Percentiles rank a stretch among this genome's conserved stretches.
Conservation (phyloP, 2,329 filamentous ascomycete genomes). For the Neofusicoccum umdonicola region DNA sequence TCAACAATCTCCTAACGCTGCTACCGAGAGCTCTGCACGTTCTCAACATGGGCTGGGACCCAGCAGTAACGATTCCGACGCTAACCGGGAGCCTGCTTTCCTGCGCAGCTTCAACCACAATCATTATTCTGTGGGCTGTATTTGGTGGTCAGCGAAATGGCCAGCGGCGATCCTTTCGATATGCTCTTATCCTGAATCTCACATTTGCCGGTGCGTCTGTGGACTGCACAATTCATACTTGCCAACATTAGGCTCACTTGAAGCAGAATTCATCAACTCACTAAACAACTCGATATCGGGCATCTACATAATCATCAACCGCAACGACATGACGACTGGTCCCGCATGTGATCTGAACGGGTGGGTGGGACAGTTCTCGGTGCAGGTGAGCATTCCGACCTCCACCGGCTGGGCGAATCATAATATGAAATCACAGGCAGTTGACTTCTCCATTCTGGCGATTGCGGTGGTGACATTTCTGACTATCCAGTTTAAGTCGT, state of each 20-base stretch:
- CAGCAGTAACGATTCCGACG: constrained; percentile 22
- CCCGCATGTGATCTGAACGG: constrained; percentile 44
- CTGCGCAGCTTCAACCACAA: constrained; percentile 20
- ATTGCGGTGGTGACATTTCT: constrained; percentile 46
- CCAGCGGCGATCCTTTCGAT: constrained; percentile 24
- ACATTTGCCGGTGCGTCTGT: constrained; percentile 23
- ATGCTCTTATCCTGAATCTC: constrained; percentile 27
- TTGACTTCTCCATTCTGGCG: constrained; percentile 44
- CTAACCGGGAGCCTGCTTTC: constrained; percentile 26
- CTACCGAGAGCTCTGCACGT: neutral
- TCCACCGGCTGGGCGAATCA: neutral
- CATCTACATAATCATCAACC: constrained; percentile 31
- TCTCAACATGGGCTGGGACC: neutral
- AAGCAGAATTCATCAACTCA: constrained; percentile 44
- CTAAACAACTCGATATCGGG: constrained; percentile 46
- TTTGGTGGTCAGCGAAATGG: constrained; percentile 14
- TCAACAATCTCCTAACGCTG: neutral
- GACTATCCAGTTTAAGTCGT: constrained; percentile 38
- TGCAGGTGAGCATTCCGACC: constrained; percentile 34
- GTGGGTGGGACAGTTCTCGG: constrained; percentile 48
- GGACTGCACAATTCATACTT: neutral
- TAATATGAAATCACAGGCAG: constrained; percentile 22
- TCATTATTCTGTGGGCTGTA: constrained; percentile 24
- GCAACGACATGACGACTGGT: constrained; percentile 27
- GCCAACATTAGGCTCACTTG: neutral